A percentile compares a stretch with the other conserved stretches of the same genome.
Evolutionary conservation across 805 yeast genomes (phyloP).

Genomic region (Wickerhamomyces kurtzmanii): DNA sequence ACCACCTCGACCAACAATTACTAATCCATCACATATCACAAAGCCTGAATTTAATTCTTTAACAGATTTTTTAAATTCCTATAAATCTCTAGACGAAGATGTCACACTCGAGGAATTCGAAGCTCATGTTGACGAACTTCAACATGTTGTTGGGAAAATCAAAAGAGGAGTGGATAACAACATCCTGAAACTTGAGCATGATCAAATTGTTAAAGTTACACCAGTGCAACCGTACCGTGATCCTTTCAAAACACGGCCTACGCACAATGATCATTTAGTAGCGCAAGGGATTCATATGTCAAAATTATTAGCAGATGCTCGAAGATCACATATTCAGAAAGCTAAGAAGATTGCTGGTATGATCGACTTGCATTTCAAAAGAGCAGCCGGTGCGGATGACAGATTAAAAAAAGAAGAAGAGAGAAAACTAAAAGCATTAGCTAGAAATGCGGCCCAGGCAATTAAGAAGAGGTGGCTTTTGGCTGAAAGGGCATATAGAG

Average conservation of each 20-base stretch:
- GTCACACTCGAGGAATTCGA: slow-evolving; percentile 51
- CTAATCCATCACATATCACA: slow-evolving; percentile 52
- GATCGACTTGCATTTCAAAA: slow-evolving; percentile 81
- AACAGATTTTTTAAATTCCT: slow-evolving; percentile 41
- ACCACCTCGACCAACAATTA: slow-evolving; percentile 36
- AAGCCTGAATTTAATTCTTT: slow-evolving; percentile 33
- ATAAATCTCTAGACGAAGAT: slow-evolving; percentile 52
- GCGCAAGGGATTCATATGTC: slow-evolving; percentile 70
- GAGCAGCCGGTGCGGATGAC: slow-evolving; percentile 83
- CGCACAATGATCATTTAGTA: slow-evolving; percentile 65
- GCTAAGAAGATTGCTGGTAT: slow-evolving; percentile 68
- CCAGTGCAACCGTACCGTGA: slow-evolving; percentile 37
- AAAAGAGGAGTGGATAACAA: slow-evolving; percentile 35
- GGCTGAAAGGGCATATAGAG: slow-evolving; percentile 74
- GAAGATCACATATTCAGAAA: slow-evolving; percentile 54
- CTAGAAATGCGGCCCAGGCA: slow-evolving; percentile 73
- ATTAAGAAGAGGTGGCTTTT: slow-evolving; percentile 87
- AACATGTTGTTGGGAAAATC: slow-evolving; percentile 28
- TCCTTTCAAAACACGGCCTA: slow-evolving; percentile 31
- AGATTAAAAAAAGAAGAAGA: slow-evolving; percentile 69
- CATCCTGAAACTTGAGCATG: slow-evolving; percentile 33
- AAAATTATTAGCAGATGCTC: slow-evolving; percentile 55
- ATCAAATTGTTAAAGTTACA: slow-evolving; percentile 28
- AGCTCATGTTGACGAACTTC: slow-evolving; percentile 44
- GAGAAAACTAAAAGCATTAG: slow-evolving; percentile 54